These are phyloP conservation scores for Psilocybe cubensis DNA, from an alignment of 768 basidiomycete species.

Conservation along the genomic window DNA sequence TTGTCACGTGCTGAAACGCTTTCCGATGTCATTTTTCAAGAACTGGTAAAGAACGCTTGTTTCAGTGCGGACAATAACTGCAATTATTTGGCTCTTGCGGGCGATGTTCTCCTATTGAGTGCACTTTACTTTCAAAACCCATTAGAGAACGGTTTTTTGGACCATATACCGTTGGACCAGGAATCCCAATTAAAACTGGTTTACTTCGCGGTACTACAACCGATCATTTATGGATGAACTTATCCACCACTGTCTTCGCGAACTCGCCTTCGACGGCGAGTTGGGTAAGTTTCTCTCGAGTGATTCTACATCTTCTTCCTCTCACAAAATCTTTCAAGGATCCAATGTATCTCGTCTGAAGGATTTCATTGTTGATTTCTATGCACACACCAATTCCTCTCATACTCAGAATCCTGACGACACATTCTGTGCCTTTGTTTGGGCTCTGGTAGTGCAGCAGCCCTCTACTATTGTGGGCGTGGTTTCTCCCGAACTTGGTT, in stretches of 20 bases:
- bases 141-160: too few species aligned
- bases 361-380: conserved; percentile 73
- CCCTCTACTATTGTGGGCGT: conserved; percentile 78
- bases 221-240: conserved; percentile 74
- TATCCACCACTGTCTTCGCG: conserved; percentile 80
- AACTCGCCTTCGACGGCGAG: conserved; percentile 90
- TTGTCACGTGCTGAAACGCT: too few species aligned
- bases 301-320: conserved; percentile 23
- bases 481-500: conserved; percentile 56
- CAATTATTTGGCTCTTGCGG: too few species aligned
- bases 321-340: conserved; percentile 51
- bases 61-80: too few species aligned
- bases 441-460: conserved; percentile 78
- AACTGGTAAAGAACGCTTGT: too few species aligned
- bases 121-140: not conserved
- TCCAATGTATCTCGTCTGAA: conserved; percentile 73
- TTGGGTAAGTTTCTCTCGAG: conserved; percentile 68
- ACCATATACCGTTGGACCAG: too few species aligned
- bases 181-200: too few species aligned
- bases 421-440: conserved; percentile 77
- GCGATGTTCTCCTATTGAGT: too few species aligned
- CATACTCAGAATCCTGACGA: conserved; percentile 69
- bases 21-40: too few species aligned
- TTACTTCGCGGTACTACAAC: too few species aligned
- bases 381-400: conserved; percentile 44